Evolutionary conservation across 768 basidiomycete genomes (phyloP), one percentile per base, ranked within the genome.

Genomic region (Amanita exitialis): DNA sequence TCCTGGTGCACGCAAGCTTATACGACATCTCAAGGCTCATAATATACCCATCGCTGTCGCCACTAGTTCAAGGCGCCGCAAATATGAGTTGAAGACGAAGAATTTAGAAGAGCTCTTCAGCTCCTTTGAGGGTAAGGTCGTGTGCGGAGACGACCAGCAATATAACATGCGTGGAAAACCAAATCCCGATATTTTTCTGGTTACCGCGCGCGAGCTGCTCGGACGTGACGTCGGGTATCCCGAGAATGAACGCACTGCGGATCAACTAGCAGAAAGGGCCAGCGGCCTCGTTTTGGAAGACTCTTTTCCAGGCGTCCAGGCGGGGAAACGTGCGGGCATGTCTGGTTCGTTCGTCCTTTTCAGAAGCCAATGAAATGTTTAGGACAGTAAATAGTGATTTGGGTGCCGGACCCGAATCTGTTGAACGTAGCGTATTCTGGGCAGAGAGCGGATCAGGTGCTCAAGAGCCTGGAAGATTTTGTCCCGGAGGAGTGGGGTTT

Each of bases 291-390:
- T 94, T 2, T 87, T 94, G 53, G 90, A 94, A 64, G 90, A 94
- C 62, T 80, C 80, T 3, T 65, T 88, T 37, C 78, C 78, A 0
- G 90, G 90, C 0, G 70, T 93, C 56, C 78, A 84, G 56, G 88
- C 89, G 6, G 90, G 82, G 3, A 86, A 86, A 61, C 73, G 85
- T 51, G 90, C 90, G 3, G 89, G 87, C 9, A 92, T 93, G 90
- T 76, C 81, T 51, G 89, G 90, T 90, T 50, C 34, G 75, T 56
- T 15, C 37, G 30, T 38, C 45, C 37, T 25, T 34, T 44, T 41
- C 6, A 53, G 32, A 28, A n/a, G 45, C 35, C 25, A 15, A 45
- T 38, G 46, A 44, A 23, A 45, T 52, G 38, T 51, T 32, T 36
- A 39, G 32, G 32, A 43, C 20, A 37, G 39, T 53, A 38, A 12